phyloP scores from a whole-genome alignment of 1,284 basidiomycete species.

The Pseudozyma tsukubaensis region DNA sequence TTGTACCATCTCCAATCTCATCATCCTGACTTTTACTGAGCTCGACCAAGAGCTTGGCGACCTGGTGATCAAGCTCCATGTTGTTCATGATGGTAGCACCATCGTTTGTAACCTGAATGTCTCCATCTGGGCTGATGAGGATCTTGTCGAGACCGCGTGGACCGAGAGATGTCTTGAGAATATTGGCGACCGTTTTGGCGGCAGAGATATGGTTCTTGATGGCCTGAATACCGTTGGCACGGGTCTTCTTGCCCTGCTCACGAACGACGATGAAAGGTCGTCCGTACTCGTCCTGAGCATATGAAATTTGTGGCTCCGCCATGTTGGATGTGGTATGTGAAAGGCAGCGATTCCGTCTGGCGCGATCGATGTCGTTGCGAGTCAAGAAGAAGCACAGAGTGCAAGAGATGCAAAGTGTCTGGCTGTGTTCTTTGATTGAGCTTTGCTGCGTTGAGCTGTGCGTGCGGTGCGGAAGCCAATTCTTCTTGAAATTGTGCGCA shows the following conservation, averaged over 20 bases:
- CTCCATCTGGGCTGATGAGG: constrained; percentile 95
- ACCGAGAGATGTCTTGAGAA: constrained; percentile 92
- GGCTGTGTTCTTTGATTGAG: neutral
- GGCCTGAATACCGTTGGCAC: constrained; percentile 91
- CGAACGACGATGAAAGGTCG: constrained; percentile 96
- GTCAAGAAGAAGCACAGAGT: neutral
- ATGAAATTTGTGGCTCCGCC: constrained; percentile 66
- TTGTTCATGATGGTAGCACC: constrained; percentile 75
- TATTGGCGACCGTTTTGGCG: constrained; percentile 93
- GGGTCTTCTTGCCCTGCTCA: constrained; percentile 93
- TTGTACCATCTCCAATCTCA: constrained; percentile 99
- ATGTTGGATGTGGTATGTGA: constrained; percentile 28
- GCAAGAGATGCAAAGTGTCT: constrained; percentile 11
- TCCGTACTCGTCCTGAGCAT: constrained; percentile 78
- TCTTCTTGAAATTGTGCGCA: constrained; percentile 15
- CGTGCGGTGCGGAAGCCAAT: neutral
- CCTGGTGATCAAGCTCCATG: constrained; percentile 91
- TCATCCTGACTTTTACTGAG: constrained; percentile 97
- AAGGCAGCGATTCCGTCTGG: constrained; percentile 9
- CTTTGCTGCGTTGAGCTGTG: constrained; percentile 2
- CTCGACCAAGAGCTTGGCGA: constrained; percentile 96
- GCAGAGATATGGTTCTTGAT: constrained; percentile 80
- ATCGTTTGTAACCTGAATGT: constrained; percentile 99
- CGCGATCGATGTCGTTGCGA: neutral
- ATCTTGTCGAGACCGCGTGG: constrained; percentile 99